Conservation (phyloP, 108 stramenopile species). For the Nitzschia putrida region DNA sequence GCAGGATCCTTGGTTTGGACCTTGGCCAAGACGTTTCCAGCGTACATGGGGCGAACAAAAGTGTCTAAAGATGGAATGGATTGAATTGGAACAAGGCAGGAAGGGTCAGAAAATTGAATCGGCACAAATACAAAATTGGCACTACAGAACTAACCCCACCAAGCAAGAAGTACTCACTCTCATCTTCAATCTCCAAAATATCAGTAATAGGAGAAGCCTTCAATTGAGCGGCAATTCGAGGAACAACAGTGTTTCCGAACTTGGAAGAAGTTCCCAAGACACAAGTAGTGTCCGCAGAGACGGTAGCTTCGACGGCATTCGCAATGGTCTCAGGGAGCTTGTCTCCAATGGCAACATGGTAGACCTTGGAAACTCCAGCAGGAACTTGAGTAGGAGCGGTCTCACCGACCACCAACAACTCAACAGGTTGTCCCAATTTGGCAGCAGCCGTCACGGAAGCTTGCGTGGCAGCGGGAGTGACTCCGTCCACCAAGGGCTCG, state of each 20-base stretch:
- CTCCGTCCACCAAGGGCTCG: constrained; percentile 56
- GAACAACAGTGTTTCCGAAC: constrained; percentile 90
- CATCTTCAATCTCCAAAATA: constrained; percentile 83
- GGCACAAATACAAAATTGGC: not conserved
- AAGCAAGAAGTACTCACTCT: constrained; percentile 52
- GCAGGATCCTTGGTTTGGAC: constrained; percentile 72
- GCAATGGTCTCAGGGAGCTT: constrained; percentile 70
- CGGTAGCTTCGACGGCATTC: constrained; percentile 53
- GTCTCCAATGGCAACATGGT: constrained; percentile 41
- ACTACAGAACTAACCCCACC: not conserved
- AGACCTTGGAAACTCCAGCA: constrained; percentile 60
- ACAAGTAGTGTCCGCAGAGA: constrained; percentile 54
- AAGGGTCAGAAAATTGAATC: not conserved
- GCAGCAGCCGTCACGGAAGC: constrained; percentile 72
- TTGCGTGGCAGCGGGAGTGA: constrained; percentile 62
- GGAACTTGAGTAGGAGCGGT: constrained; percentile 53
- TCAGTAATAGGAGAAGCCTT: constrained; percentile 91
- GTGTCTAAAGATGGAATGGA: constrained; percentile 51
- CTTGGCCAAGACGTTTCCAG: constrained; percentile 98
- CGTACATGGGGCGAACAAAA: constrained; percentile 97
- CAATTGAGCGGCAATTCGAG: constrained; percentile 92
- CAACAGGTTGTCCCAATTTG: constrained; percentile 51
- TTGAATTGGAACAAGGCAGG: constrained; percentile 3
- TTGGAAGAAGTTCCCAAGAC: constrained; percentile 84
- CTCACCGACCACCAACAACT: constrained; percentile 62